Conservation (phyloP, 2,329 filamentous ascomycete genomes). For the Kalaharituber pfeilii region DNA sequence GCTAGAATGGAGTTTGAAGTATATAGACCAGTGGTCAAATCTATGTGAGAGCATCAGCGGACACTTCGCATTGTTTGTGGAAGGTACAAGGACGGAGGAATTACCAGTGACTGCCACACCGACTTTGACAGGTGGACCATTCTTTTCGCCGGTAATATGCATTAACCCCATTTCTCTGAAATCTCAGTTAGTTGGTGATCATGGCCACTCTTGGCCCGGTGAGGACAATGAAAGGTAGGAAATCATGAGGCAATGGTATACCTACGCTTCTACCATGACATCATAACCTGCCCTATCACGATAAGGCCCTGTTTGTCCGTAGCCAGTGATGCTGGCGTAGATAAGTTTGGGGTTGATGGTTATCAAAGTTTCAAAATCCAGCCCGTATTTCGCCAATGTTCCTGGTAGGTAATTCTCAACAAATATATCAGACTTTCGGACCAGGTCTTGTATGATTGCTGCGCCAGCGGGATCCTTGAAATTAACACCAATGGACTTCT, state of each 20-base stretch:
- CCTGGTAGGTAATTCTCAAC: constrained; percentile 96
- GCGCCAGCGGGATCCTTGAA: constrained; percentile 76
- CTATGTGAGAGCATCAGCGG: constrained; percentile 28
- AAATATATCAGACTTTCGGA: constrained; percentile 69
- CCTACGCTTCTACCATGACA: constrained; percentile 83
- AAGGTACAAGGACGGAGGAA: background rate
- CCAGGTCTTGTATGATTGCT: constrained; percentile 70
- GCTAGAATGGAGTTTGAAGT: constrained; percentile 94
- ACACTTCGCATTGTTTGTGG: too few relatives aligned
- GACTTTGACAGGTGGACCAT: constrained; percentile 88
- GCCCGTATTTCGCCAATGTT: constrained; percentile 68
- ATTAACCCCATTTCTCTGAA: constrained; percentile 70
- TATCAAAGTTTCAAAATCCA: constrained; percentile 70
- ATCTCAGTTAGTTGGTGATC: too few relatives aligned
- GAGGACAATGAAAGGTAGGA: too few relatives aligned
- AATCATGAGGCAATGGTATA: background rate
- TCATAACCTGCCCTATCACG: constrained; percentile 81
- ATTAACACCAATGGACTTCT: constrained; percentile 80
- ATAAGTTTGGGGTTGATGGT: constrained; percentile 73
- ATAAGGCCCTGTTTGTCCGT: constrained; percentile 89
- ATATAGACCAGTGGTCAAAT: constrained; percentile 87
- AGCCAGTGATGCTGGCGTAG: constrained; percentile 92
- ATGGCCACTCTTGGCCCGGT: too few relatives aligned
- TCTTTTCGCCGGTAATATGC: constrained; percentile 85
- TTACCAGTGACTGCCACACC: constrained; percentile 69